Evolutionary conservation across 2,329 filamentous ascomycete species (phyloP).

Genomic region (Cercospora nicotianae): DNA sequence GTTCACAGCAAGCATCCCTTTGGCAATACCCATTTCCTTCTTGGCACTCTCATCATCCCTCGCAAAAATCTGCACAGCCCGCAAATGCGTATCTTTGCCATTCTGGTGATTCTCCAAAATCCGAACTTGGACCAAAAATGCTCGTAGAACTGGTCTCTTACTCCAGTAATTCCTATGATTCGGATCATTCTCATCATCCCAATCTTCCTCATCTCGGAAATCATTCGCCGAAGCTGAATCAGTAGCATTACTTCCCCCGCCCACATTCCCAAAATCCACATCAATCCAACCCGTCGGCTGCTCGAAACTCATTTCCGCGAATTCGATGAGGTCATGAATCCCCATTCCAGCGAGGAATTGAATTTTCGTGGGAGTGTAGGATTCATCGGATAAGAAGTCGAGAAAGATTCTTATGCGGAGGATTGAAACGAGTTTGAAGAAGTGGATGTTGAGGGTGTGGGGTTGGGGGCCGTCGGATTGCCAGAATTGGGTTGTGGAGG

Average conservation of each 20-base stretch:
- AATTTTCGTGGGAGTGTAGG: conserved; percentile 93
- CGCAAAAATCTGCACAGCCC: conserved; percentile 84
- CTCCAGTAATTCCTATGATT: conserved; percentile 43
- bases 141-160: conserved; percentile 72
- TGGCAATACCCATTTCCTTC: conserved; percentile 4
- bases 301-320: conserved; percentile 74
- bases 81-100: conserved; percentile 96
- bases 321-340: conserved; percentile 87
- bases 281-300: conserved; percentile 89
- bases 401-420: conserved; percentile 78
- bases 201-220: conserved; percentile 30
- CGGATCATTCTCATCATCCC: conserved; percentile 36
- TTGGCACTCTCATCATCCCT: conserved; percentile 39
- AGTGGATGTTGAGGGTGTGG: conserved; percentile 79
- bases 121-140: conserved; percentile 85
- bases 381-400: conserved; percentile 90
- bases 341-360: conserved; percentile 85
- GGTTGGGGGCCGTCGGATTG: conserved; percentile 85
- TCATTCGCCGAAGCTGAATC: background rate
- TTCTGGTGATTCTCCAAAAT: conserved; percentile 98
- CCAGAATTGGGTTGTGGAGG: conserved; percentile 74
- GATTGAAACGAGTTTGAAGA: conserved; percentile 78
- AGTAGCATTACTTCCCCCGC: conserved; percentile 24
- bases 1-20: background rate
- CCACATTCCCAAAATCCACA: conserved; percentile 68